A percentile compares a stretch with the other conserved stretches of the same genome.
phyloP scores from a whole-genome alignment of 768 basidiomycete genomes.

The Hydnum rufescens region DNA sequence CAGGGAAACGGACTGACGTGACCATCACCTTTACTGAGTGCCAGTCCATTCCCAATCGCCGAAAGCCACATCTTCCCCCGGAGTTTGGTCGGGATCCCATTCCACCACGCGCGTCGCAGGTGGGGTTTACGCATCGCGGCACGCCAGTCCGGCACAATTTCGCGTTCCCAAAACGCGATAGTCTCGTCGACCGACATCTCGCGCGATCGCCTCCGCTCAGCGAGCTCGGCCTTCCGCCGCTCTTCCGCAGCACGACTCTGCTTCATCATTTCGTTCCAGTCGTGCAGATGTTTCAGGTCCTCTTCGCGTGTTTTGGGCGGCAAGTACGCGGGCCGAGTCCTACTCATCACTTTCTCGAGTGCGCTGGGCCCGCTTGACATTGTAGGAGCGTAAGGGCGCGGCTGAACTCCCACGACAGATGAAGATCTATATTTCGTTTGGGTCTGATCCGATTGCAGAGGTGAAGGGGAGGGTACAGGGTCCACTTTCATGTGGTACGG shows the following conservation, averaged over 20 bases:
- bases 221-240: constrained; percentile 40
- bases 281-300: constrained; percentile 64
- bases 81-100: constrained; percentile 65
- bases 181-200: constrained; percentile 54
- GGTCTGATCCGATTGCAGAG: neutral
- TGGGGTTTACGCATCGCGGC: constrained; percentile 38
- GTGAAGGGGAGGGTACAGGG: neutral
- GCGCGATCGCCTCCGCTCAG: constrained; percentile 37
- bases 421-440: no score
- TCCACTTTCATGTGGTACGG: neutral
- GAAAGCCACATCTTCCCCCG: constrained; percentile 67
- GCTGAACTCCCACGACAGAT: neutral
- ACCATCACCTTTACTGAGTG: constrained; percentile 53
- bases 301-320: constrained; percentile 65
- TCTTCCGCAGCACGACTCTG: constrained; percentile 51
- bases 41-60: constrained; percentile 67
- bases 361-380: constrained; percentile 26
- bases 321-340: constrained; percentile 65
- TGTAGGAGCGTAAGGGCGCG: neutral
- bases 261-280: constrained; percentile 81
- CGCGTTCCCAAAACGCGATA: constrained; percentile 53
- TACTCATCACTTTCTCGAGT: constrained; percentile 63
- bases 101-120: constrained; percentile 68
- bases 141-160: constrained; percentile 63
- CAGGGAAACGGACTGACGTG: neutral